Evolutionary conservation across 495 filamentous ascomycete genomes (phyloP).

Genomic region (Trichocladium antarcticum): DNA sequence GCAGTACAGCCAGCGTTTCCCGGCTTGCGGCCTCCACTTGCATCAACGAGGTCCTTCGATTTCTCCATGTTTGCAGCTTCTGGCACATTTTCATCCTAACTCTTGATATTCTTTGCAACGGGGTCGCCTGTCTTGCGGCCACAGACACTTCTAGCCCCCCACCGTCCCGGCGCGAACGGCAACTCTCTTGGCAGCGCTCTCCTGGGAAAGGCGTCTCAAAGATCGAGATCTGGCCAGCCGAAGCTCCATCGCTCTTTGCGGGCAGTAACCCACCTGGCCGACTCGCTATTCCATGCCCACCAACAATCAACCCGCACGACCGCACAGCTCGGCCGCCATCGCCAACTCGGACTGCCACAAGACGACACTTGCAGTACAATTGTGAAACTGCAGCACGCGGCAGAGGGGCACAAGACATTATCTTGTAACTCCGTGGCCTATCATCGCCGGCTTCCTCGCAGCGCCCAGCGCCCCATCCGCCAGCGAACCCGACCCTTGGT

Average conservation of each 20-base stretch:
- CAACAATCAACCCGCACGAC: background rate
- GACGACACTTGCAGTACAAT: background rate
- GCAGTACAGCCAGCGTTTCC: constrained; percentile 4
- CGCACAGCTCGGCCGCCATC: constrained; percentile 1
- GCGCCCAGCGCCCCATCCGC: constrained; percentile 15
- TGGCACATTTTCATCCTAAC: background rate
- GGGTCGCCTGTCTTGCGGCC: constrained; percentile 1
- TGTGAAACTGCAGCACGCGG: constrained; percentile 13
- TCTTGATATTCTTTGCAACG: constrained; percentile 1
- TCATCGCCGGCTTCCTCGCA: constrained; percentile 10
- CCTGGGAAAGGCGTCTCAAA: background rate
- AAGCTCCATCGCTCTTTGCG: constrained; percentile 1
- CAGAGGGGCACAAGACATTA: constrained; percentile 5
- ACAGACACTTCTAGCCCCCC: background rate
- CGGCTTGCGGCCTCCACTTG: constrained; percentile 4
- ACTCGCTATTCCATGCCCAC: background rate
- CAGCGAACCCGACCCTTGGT: constrained; percentile 16
- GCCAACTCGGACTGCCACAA: constrained; percentile 3
- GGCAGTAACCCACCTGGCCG: background rate
- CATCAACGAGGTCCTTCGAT: constrained; percentile 2
- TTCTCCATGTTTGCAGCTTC: constrained; percentile 5
- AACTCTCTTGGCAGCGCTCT: constrained; percentile 8
- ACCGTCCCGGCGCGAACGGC: constrained; percentile 5
- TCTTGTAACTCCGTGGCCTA: constrained; percentile 9
- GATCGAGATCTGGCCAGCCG: background rate